A percentile compares a stretch with the other conserved stretches of the same genome.
These are phyloP conservation scores for Moricandia moricandioides DNA, from an alignment of 345 rosid species.

Conservation along the genomic window DNA sequence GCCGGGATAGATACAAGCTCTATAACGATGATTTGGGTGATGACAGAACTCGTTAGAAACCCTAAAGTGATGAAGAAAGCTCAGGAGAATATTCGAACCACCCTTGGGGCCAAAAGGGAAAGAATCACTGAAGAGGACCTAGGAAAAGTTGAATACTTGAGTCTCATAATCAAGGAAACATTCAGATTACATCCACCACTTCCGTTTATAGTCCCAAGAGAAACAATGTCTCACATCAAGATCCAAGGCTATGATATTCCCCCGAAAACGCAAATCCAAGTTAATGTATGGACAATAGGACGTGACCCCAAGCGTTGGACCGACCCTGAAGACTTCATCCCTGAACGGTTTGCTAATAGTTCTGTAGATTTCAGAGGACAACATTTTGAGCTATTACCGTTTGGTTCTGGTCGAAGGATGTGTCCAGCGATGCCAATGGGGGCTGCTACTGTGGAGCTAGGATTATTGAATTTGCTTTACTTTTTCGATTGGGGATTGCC, in stretches of 20 bases:
- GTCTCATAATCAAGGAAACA: slow-evolving; percentile 20
- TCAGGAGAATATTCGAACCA: neutral
- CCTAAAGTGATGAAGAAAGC: neutral
- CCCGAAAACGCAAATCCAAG: neutral
- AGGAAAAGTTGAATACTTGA: slow-evolving; percentile 11
- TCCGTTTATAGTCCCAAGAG: slow-evolving; percentile 23
- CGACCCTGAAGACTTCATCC: slow-evolving; percentile 46
- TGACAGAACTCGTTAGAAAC: neutral
- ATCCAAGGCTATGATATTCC: slow-evolving; percentile 41
- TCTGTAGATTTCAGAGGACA: slow-evolving; percentile 5
- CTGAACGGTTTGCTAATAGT: slow-evolving; percentile 43
- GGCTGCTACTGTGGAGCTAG: slow-evolving; percentile 16
- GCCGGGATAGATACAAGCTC: slow-evolving; percentile 70
- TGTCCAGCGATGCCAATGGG: slow-evolving; percentile 46
- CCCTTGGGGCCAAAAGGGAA: neutral
- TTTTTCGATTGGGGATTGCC: slow-evolving; percentile 34
- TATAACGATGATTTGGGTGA: neutral
- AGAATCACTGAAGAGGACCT: slow-evolving; percentile 19
- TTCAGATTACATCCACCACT: slow-evolving; percentile 22
- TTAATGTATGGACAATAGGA: slow-evolving; percentile 34
- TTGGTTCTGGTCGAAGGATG: slow-evolving; percentile 57
- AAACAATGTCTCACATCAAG: slow-evolving; percentile 26
- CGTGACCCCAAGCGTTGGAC: slow-evolving; percentile 51
- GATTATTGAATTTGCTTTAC: slow-evolving; percentile 26
- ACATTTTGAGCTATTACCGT: slow-evolving; percentile 45